These are phyloP conservation scores for Ogataea neopini DNA, from an alignment of 805 yeast species.

Conservation along the genomic window DNA sequence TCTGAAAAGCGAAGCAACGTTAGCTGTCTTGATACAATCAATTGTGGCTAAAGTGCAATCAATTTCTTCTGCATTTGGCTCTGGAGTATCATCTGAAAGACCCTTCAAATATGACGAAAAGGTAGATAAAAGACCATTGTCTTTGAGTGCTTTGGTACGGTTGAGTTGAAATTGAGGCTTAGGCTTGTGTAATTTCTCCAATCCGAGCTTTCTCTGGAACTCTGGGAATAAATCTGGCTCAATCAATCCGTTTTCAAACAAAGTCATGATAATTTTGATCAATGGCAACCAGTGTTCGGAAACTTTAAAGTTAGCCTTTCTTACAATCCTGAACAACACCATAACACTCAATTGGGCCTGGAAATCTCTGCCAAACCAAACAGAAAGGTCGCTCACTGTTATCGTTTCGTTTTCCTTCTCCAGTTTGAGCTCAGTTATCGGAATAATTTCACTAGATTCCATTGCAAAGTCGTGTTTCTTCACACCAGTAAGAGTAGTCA, in stretches of 20 bases:
- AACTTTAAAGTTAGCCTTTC: constrained; percentile 53
- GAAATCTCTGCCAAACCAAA: constrained; percentile 84
- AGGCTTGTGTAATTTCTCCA: constrained; percentile 59
- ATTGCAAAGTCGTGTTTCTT: constrained; percentile 31
- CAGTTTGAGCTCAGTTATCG: constrained; percentile 46
- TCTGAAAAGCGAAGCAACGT: constrained; percentile 55
- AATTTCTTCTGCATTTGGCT: constrained; percentile 92
- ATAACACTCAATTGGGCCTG: constrained; percentile 90
- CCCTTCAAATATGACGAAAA: constrained; percentile 92
- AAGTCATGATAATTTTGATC: constrained; percentile 56
- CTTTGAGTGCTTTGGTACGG: constrained; percentile 65
- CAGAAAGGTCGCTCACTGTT: constrained; percentile 78
- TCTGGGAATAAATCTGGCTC: constrained; percentile 64
- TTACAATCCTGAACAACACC: constrained; percentile 76
- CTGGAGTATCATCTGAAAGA: constrained; percentile 78
- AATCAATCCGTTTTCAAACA: constrained; percentile 73
- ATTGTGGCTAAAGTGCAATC: constrained; percentile 80
- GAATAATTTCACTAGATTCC: constrained; percentile 41
- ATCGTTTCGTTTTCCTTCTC: constrained; percentile 59
- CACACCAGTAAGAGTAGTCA: constrained; percentile 62
- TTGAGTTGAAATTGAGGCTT: constrained; percentile 67
- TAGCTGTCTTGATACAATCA: constrained; percentile 78
- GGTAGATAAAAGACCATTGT: constrained; percentile 80
- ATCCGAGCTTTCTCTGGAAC: constrained; percentile 57
- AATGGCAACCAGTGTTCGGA: constrained; percentile 59